Evolutionary conservation across 495 filamentous ascomycete genomes (phyloP), one percentile per base, ranked within the genome.

Genomic region (Hypoxylon rickii): DNA sequence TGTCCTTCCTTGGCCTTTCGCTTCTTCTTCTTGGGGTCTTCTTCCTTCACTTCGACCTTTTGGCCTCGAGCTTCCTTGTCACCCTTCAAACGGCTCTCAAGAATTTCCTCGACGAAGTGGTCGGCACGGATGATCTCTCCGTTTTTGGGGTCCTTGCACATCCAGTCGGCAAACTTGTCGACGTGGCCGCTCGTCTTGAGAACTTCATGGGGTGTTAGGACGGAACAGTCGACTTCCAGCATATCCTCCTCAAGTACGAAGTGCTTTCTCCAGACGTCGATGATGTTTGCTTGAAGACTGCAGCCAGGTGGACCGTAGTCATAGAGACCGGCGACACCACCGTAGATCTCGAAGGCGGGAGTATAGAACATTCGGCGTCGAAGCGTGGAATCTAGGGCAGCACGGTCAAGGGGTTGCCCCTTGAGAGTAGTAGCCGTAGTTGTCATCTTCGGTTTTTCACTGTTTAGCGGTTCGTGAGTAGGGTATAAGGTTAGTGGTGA

Each of bases 91-190:
- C 94, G 80, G 22, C 79, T 70, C 76, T 96, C 92, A 17, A 98
- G 81, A 20, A 96, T 84, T 64, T 96, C 92, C 76, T 97, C 90
- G 29, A 98, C 90, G 58, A 97, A 79, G 74, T 98, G 94, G 69
- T 98, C 94, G 21, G 94, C 92, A 54, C 94, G 84, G 71, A 97
- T 86, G 52, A 97, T 95, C 76, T 97, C 95, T 65, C 94, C 94
- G 62, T 87, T 94, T 78, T 96, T 94, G 45, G 92, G 91, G 71
- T 98, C 94, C 73, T 97, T 97, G 84, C 91, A 96, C 92, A 97
- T 96, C 90, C 90, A 97, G 71, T 97, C 95, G 61, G 91, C 88
- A 70, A 97, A 98, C 72, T 95, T 95, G 60, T 97, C 94, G 44
- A 97, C 94, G 73, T 98, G 94, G 52, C 95, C 94, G 67, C 86